Base-by-base conservation (phyloP, 2,329 filamentous ascomycete genomes). In the Aspergillus aculeatus region DNA sequence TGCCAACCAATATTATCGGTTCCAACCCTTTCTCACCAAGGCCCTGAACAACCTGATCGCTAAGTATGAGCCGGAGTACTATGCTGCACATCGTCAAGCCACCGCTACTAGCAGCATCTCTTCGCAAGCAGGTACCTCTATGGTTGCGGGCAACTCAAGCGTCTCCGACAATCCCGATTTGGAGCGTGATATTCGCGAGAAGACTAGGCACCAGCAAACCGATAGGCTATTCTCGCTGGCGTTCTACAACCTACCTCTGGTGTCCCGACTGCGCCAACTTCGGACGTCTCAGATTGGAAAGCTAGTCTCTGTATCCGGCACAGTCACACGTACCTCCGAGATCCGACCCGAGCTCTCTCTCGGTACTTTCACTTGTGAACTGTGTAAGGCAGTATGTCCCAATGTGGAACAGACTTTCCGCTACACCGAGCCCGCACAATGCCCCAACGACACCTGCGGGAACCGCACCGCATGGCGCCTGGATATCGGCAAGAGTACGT, bases 391-490 rank as follows among this genome's bases (percentile, higher is more conserved):
- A 3, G 87, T 93, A 1, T 86, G 96, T 5, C 88, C 91, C 41
- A 96, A 97, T 72, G 88, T 99, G 29, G 95, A 99, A 77, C 95
- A 99, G 79, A 96, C 92, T 0, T 99, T 99, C 80, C 88, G 92
- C 71, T 99, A 97, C 77, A 97, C 94, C 0, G 95, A 99, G 73
- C 95, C 95, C 0, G 94, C 92, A 3, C 92, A 97, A 79, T 99
- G 95, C 68, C 94, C 95, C 10, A 98, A 98, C 72, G 75, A 81
- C 26, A 90, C 85, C 6, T 99, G 95, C 74, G 88, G 88, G 69
- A 99, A 99, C 78, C 88, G 95, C 26, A 81, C 89, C 60, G 92
- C 90, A n/a, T 99, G 95, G 95, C 88, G 92, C 66, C 80, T 99
- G n/a, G 94, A 99, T 69, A 97, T 99, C 70, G 85, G 92, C 48